phyloP scores from a whole-genome alignment of 257 asterid genomes.

The Cynanchum wilfordii region DNA sequence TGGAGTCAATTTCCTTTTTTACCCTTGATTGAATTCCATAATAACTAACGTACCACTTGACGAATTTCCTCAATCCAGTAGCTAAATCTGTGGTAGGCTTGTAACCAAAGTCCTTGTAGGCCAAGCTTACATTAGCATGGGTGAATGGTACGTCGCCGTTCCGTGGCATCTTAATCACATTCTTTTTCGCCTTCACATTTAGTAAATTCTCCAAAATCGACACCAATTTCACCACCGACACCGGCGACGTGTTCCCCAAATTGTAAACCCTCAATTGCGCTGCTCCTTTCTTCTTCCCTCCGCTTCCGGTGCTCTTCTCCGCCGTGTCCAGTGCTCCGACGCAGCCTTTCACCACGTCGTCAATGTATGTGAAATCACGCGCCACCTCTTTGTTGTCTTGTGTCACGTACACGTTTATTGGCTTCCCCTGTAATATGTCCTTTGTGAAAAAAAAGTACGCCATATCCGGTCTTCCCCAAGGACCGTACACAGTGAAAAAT shows the following conservation, averaged over 20 bases:
- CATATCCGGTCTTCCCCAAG: slow-evolving; percentile 98
- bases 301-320: slow-evolving; percentile 92
- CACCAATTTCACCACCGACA: slow-evolving; percentile 84
- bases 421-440: slow-evolving; percentile 65
- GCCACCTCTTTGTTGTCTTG: slow-evolving; percentile 85
- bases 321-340: slow-evolving; percentile 91
- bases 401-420: slow-evolving; percentile 62
- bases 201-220: slow-evolving; percentile 64
- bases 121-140: slow-evolving; percentile 90
- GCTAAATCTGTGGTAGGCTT: slow-evolving; percentile 87
- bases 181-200: slow-evolving; percentile 60
- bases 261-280: slow-evolving; percentile 94
- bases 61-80: slow-evolving; percentile 74
- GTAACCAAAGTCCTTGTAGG: slow-evolving; percentile 73
- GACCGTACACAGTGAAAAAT: slow-evolving; percentile 92
- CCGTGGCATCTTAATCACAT: slow-evolving; percentile 73
- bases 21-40: slow-evolving; percentile 76
- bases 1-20: slow-evolving; percentile 41
- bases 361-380: slow-evolving; percentile 98
- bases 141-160: slow-evolving; percentile 98
- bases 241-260: slow-evolving; percentile 85
- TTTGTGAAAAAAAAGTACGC: slow-evolving; percentile 90
- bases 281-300: slow-evolving; percentile 76
- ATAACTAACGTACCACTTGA: slow-evolving; percentile 83
- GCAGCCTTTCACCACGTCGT: slow-evolving; percentile 83